These are phyloP conservation scores for Rhizopogon vinicolor DNA, from an alignment of 768 basidiomycete genomes.

Conservation along the genomic window DNA sequence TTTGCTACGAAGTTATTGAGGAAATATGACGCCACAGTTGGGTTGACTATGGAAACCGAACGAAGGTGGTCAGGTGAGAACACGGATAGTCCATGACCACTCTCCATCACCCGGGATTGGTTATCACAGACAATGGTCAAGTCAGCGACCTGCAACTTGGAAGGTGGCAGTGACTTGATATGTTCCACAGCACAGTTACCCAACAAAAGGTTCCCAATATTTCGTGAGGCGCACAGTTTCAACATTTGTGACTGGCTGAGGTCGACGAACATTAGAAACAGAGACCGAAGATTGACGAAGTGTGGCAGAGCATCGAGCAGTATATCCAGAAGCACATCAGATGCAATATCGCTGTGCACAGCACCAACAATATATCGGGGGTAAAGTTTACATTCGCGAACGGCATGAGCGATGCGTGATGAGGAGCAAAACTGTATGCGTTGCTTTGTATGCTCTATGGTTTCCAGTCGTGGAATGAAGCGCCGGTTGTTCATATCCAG, in stretches of 20 bases:
- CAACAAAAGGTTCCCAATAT: neutral
- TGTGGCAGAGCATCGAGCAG: conserved; percentile 2
- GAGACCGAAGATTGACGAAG: conserved; percentile 1
- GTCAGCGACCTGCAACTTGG: neutral
- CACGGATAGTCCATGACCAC: neutral
- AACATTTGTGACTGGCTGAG: neutral
- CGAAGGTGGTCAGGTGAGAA: neutral
- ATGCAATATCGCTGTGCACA: neutral
- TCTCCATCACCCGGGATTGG: neutral
- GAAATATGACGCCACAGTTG: neutral
- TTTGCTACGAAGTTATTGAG: neutral
- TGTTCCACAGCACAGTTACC: neutral
- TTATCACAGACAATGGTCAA: neutral
- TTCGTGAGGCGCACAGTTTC: conserved; percentile 1
- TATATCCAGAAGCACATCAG: neutral
- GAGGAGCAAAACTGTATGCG: conserved; percentile 4
- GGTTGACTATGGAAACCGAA: conserved; percentile 1
- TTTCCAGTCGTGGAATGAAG: neutral
- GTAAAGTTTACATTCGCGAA: conserved; percentile 2
- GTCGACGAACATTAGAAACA: conserved; percentile 3
- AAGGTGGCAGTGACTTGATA: neutral
- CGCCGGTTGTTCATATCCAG: neutral
- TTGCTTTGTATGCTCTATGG: neutral
- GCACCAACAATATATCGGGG: conserved; percentile 3
- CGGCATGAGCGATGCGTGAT: neutral